Percentiles rank a stretch among this genome's conserved stretches.
Evolutionary conservation across 148 eudicot species (phyloP).

Genomic region (Salicornia ramosissima): DNA sequence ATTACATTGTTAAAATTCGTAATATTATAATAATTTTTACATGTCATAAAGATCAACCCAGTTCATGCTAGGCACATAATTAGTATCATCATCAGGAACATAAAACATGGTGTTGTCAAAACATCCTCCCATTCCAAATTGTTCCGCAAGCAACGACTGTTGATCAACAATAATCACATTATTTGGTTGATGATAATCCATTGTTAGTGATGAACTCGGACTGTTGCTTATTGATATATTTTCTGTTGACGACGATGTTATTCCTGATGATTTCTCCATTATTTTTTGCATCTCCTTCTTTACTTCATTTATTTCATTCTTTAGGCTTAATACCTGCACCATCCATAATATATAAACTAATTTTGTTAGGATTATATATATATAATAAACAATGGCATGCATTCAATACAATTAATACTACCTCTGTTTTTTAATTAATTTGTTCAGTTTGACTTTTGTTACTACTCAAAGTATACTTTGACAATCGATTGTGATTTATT

Average conservation of each 20-base stretch:
- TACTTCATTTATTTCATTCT: slow-evolving; percentile 53
- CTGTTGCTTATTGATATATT: slow-evolving; percentile 54
- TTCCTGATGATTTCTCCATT: slow-evolving; percentile 10
- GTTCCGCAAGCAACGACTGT: slow-evolving; percentile 16
- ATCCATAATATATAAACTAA: neutral
- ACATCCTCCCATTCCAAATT: slow-evolving; percentile 26
- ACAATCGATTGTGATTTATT: too few relatives aligned
- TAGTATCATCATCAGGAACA: neutral
- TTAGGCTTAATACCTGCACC: slow-evolving; percentile 43
- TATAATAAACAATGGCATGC: too few relatives aligned
- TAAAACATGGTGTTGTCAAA: slow-evolving; percentile 21
- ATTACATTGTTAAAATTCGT: too few relatives aligned
- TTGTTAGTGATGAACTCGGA: slow-evolving; percentile 56
- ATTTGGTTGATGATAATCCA: slow-evolving; percentile 33
- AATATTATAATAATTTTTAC: slow-evolving; percentile 2
- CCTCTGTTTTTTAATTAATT: too few relatives aligned
- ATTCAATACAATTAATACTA: neutral
- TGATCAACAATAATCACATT: too few relatives aligned
- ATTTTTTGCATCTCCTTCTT: slow-evolving; percentile 47
- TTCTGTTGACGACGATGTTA: slow-evolving; percentile 33
- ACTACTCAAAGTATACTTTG: too few relatives aligned
- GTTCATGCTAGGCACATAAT: slow-evolving; percentile 22
- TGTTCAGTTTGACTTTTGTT: too few relatives aligned
- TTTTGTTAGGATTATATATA: neutral
- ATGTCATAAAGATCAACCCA: slow-evolving; percentile 23